Evolutionary conservation across 179 eudicot species (phyloP), one percentile per base, ranked within the genome.

Genomic region (Silene coronaria): DNA sequence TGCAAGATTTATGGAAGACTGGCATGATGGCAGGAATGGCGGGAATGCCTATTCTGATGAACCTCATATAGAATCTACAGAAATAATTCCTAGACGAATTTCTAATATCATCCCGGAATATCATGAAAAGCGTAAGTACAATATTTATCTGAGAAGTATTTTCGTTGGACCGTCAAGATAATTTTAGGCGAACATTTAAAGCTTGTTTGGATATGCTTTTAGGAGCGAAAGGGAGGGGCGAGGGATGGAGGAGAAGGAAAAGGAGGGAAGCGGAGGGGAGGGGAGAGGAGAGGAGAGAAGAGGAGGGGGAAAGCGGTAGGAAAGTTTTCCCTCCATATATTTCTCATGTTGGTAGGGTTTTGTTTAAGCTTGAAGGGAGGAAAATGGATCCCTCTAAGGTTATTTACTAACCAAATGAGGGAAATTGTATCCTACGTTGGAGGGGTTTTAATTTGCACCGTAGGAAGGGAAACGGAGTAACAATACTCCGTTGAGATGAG

Each of bases 1-100:
- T 75, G 96, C 97, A 57, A 88, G 98, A 32, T 92, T 94, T 71
- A 92, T 94, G 98, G 98, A 94, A 81, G 98, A 94, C 81, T 92
- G 97, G 99, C 87, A 81, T 86, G 88, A 89, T 62, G 83, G 79
- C 68, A 80, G 80, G 68, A 75, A 82, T 82, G 63, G 53, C 48
- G 85, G 79, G 79, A 67, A n/a, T 75, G 76, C 19, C 13, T 79
- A 53, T 77, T 75, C 82, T 32, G 76, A 73, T 13, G 76, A 76
- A 73, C 68, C 80, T 67, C 76, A 78, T 61, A 13, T 55, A 46
- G 75, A 73, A 67, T 34, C 80, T 51, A 81, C 60, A 27, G n/a
- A 77, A 74, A 55, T 78, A 68, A 81, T 79, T 76, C 96, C 88
- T 12, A 86, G 93, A 71, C 84, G 99, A 81, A 86, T 95, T 80